Evolutionary conservation across 345 rosid species (phyloP).

Genomic region (Hibiscus tridactylites): DNA sequence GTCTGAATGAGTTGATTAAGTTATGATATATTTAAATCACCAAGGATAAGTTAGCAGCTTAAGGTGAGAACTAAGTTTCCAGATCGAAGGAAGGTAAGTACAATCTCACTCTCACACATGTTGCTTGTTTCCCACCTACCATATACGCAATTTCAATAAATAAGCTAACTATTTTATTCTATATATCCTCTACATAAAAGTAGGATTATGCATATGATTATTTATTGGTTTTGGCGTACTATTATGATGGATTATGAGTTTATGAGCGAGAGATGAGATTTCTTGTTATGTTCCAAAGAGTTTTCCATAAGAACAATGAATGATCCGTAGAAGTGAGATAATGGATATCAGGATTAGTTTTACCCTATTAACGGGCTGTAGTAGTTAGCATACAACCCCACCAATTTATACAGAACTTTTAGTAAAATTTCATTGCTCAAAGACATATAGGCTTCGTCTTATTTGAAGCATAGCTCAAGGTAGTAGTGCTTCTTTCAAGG

Average conservation of each 20-base stretch:
- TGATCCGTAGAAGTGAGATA: not conserved
- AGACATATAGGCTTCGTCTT: not conserved
- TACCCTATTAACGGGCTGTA: not conserved
- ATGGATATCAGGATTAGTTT: not conserved
- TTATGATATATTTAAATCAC: not conserved
- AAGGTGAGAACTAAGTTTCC: not conserved
- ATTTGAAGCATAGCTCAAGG: not conserved
- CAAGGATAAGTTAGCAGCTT: not conserved
- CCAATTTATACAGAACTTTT: too few relatives aligned
- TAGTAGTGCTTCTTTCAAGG: not conserved
- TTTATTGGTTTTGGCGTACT: not conserved
- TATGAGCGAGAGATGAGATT: not conserved
- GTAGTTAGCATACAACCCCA: not conserved
- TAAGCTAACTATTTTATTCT: not conserved
- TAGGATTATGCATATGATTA: not conserved
- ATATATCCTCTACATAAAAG: not conserved
- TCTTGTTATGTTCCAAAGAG: not conserved
- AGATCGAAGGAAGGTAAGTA: not conserved
- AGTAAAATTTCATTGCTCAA: not conserved
- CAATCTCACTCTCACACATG: not conserved
- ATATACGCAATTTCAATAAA: not conserved
- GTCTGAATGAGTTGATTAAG: not conserved
- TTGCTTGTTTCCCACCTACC: not conserved
- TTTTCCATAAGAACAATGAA: not conserved
- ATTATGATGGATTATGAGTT: not conserved